phyloP scores from a whole-genome alignment of 768 basidiomycete species.

The Obba rivulosa region DNA sequence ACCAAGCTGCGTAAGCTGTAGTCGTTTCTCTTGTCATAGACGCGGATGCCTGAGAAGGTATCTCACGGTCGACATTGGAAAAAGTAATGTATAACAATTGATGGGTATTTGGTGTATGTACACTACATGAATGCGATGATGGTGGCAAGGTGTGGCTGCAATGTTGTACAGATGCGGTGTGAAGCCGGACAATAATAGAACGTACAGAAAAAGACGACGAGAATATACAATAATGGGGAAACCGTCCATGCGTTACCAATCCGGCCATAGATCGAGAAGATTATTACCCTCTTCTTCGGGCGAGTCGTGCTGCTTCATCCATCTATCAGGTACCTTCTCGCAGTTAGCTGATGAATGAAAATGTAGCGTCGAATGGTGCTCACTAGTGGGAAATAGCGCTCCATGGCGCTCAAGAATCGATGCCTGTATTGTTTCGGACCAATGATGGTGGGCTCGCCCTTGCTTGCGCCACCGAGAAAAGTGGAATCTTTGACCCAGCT shows the following conservation, averaged over 20 bases:
- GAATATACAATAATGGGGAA: neutral
- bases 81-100: neutral
- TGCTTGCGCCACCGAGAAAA: constrained; percentile 76
- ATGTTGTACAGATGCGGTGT: neutral
- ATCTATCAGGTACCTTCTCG: constrained; percentile 75
- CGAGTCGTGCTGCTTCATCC: constrained; percentile 82
- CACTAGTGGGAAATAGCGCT: constrained; percentile 83
- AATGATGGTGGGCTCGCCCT: constrained; percentile 93
- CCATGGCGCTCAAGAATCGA: constrained; percentile 83
- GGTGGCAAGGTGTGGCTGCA: neutral
- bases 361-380: constrained; percentile 20
- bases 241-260: constrained; percentile 25
- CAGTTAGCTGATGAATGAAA: constrained; percentile 4
- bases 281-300: constrained; percentile 65
- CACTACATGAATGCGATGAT: too few relatives aligned
- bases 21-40: too few relatives aligned
- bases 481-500: constrained; percentile 97
- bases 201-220: too few relatives aligned
- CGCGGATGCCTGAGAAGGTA: too few relatives aligned
- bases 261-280: constrained; percentile 34
- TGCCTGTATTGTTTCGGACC: constrained; percentile 94
- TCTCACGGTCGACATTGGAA: too few relatives aligned
- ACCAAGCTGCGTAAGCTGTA: constrained; percentile 26
- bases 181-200: neutral
- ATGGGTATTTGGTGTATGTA: neutral